phyloP scores from a whole-genome alignment of 73 alveolate species.

The Blepharisma stoltei region DNA sequence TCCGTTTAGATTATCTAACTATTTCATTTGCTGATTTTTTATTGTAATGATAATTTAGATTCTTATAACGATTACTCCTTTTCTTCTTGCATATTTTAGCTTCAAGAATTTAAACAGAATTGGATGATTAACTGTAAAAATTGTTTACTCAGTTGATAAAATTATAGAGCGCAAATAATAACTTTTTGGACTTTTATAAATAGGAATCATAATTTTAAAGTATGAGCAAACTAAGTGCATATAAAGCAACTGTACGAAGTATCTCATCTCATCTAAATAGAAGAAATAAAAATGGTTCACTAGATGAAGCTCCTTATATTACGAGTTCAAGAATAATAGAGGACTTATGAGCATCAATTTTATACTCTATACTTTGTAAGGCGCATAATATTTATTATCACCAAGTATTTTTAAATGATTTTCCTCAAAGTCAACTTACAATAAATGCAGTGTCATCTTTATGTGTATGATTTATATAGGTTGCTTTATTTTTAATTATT shows the following conservation, averaged over 20 bases:
- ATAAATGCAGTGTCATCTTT: background rate
- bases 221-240: no score
- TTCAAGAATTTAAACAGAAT: background rate
- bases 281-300: background rate
- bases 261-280: no score
- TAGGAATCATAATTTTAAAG: no score
- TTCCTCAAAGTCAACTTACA: background rate
- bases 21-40: background rate
- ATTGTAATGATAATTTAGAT: constrained; percentile 6
- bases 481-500: background rate
- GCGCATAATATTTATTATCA: background rate
- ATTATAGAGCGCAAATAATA: no score
- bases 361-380: background rate
- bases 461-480: no score
- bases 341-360: constrained; percentile 9
- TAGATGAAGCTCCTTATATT: background rate
- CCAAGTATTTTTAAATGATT: background rate
- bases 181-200: no score
- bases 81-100: background rate
- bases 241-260: no score
- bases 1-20: background rate
- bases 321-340: constrained; percentile 14
- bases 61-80: background rate
- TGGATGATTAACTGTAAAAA: no score
- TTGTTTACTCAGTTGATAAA: no score